These are phyloP conservation scores for Mycena rosella DNA, from an alignment of 768 basidiomycete species.

Conservation along the genomic window DNA sequence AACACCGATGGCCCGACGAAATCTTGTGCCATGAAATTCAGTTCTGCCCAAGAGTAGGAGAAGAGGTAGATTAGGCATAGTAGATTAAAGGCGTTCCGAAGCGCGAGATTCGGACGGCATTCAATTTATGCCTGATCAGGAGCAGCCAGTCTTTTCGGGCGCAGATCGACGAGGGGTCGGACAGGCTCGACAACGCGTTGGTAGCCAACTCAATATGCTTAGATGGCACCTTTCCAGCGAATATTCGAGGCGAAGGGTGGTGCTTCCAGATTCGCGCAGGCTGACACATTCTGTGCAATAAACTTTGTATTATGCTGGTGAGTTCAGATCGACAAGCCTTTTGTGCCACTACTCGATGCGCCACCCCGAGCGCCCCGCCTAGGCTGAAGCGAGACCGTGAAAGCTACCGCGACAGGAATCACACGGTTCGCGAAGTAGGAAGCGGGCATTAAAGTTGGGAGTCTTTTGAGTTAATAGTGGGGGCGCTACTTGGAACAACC, in stretches of 20 bases:
- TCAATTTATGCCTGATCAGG: constrained; percentile 26
- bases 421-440: constrained; percentile 26
- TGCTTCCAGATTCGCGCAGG: constrained; percentile 24
- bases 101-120: constrained; percentile 29
- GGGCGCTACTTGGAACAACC: constrained; percentile 10
- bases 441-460: constrained; percentile 8
- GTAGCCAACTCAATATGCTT: constrained; percentile 14
- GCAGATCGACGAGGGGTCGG: constrained; percentile 32
- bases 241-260: constrained; percentile 4
- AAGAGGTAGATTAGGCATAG: neutral
- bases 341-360: constrained; percentile 35
- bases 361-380: constrained; percentile 3
- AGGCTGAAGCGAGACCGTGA: constrained; percentile 19
- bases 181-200: constrained; percentile 12
- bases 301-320: constrained; percentile 23
- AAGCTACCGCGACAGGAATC: constrained; percentile 18
- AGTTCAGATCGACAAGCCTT: constrained; percentile 27
- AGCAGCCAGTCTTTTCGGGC: constrained; percentile 20
- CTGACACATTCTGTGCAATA: constrained; percentile 36
- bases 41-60: neutral
- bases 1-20: too few species aligned
- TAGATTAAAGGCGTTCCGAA: constrained; percentile 9
- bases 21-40: neutral
- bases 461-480: constrained; percentile 24
- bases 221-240: constrained; percentile 16